Conservation (phyloP, 1,284 basidiomycete species). For the Amylostereum areolatum region DNA sequence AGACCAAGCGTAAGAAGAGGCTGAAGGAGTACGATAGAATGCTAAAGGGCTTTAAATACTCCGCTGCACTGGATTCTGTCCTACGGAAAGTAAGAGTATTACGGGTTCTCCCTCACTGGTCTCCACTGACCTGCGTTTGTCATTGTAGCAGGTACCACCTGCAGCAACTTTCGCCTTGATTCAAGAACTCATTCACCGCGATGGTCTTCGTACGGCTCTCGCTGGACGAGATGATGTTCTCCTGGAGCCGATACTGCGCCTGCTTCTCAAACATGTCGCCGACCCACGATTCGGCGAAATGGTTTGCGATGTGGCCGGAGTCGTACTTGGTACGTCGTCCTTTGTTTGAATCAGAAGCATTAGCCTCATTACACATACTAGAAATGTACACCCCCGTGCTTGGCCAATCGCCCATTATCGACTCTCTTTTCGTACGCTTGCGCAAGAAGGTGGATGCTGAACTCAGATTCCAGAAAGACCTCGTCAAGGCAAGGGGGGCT, state of each 20-base stretch:
- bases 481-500: conserved; percentile 81
- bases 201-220: conserved; percentile 84
- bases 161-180: conserved; percentile 88
- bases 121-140: neutral
- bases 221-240: conserved; percentile 91
- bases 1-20: conserved; percentile 67
- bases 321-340: conserved; percentile 73
- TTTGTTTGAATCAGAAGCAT: too few relatives aligned
- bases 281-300: conserved; percentile 91
- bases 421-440: conserved; percentile 80
- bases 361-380: conserved; percentile 24
- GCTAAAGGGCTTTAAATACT: conserved; percentile 92
- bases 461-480: conserved; percentile 85
- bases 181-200: conserved; percentile 89
- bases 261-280: conserved; percentile 81
- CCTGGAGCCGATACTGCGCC: conserved; percentile 83
- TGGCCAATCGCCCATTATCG: conserved; percentile 91
- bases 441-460: conserved; percentile 83
- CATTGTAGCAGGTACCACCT: conserved; percentile 65
- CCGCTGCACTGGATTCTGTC: conserved; percentile 88
- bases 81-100: conserved; percentile 77
- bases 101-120: neutral
- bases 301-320: conserved; percentile 76
- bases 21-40: conserved; percentile 87
- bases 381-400: conserved; percentile 91